Percentiles rank a stretch among this genome's conserved stretches.
Conservation (phyloP, 306 rosid genomes). For the Sechiopsis laciniata region DNA sequence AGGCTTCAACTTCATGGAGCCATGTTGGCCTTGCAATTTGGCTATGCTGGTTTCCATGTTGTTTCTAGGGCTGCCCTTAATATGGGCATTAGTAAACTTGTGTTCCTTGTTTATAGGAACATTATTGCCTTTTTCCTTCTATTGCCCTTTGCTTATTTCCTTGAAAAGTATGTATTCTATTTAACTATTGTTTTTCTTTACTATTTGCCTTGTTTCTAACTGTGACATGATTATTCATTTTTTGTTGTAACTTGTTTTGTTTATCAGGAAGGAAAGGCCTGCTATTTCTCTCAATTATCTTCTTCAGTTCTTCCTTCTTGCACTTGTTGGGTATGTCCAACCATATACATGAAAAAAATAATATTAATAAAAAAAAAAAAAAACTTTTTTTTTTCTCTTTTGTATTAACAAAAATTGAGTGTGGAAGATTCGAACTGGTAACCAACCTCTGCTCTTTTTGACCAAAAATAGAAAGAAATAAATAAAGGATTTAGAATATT, state of each 20-base stretch:
- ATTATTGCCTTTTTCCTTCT: slow-evolving; percentile 77
- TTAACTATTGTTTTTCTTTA: too few species aligned
- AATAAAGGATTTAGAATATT: too few species aligned
- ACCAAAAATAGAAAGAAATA: too few species aligned
- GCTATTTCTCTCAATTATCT: slow-evolving; percentile 56
- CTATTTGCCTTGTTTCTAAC: too few species aligned
- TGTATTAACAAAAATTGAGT: too few species aligned
- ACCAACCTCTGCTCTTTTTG: too few species aligned
- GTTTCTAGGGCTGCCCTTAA: slow-evolving; percentile 94
- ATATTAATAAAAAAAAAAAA: too few species aligned
- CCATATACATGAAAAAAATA: too few species aligned
- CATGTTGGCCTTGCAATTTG: slow-evolving; percentile 93
- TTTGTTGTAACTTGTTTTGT: background rate
- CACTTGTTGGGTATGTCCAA: slow-evolving; percentile 69
- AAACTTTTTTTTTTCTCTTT: too few species aligned
- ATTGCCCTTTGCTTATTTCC: slow-evolving; percentile 77
- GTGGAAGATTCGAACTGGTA: too few species aligned
- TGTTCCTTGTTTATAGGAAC: slow-evolving; percentile 87
- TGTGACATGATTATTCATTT: background rate
- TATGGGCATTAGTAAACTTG: slow-evolving; percentile 93
- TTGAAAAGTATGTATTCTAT: slow-evolving; percentile 49
- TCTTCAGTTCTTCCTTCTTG: slow-evolving; percentile 76
- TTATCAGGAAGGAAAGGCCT: slow-evolving; percentile 83
- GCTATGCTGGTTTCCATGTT: slow-evolving; percentile 95
- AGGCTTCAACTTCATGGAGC: slow-evolving; percentile 78